A percentile compares a stretch with the other conserved stretches of the same genome.
phyloP scores from a whole-genome alignment of 495 filamentous ascomycete genomes.

The Delitschia confertaspora region DNA sequence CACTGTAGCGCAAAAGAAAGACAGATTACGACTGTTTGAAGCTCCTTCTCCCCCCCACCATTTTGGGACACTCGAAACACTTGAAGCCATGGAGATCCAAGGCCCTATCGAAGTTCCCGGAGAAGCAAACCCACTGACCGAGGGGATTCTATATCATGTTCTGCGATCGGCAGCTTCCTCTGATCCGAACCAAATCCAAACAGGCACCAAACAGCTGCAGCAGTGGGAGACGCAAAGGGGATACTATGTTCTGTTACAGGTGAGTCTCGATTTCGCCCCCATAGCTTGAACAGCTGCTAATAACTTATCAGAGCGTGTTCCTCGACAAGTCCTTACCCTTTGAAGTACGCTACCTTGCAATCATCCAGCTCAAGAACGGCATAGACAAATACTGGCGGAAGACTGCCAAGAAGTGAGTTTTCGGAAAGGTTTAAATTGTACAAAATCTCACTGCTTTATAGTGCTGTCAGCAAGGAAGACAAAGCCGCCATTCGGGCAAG shows the following conservation, averaged over 20 bases:
- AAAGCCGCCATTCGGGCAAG: slow-evolving; percentile 65
- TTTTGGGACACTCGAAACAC: slow-evolving; percentile 1
- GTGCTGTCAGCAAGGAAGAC: slow-evolving; percentile 63
- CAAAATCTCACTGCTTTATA: slow-evolving; percentile 32
- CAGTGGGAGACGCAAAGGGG: slow-evolving; percentile 70
- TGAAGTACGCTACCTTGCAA: slow-evolving; percentile 74
- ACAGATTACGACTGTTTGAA: no score
- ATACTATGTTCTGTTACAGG: slow-evolving; percentile 77
- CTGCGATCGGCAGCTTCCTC: slow-evolving; percentile 65
- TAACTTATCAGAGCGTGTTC: slow-evolving; percentile 42
- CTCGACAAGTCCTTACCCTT: slow-evolving; percentile 63
- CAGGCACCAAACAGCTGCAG: slow-evolving; percentile 72
- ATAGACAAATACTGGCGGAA: slow-evolving; percentile 91
- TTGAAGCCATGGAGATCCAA: slow-evolving; percentile 17
- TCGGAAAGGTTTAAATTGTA: no score
- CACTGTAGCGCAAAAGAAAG: no score
- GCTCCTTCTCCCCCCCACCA: no score
- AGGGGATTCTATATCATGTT: slow-evolving; percentile 60
- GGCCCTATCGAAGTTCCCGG: slow-evolving; percentile 44
- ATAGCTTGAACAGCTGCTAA: slow-evolving; percentile 14
- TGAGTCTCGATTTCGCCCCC: slow-evolving; percentile 29
- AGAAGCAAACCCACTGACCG: slow-evolving; percentile 54
- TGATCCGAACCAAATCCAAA: slow-evolving; percentile 64
- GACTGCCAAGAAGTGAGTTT: slow-evolving; percentile 50
- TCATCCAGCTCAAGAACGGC: slow-evolving; percentile 92